Evolutionary conservation across 2,329 filamentous ascomycete genomes (phyloP).

Genomic region (Fusarium sp.): DNA sequence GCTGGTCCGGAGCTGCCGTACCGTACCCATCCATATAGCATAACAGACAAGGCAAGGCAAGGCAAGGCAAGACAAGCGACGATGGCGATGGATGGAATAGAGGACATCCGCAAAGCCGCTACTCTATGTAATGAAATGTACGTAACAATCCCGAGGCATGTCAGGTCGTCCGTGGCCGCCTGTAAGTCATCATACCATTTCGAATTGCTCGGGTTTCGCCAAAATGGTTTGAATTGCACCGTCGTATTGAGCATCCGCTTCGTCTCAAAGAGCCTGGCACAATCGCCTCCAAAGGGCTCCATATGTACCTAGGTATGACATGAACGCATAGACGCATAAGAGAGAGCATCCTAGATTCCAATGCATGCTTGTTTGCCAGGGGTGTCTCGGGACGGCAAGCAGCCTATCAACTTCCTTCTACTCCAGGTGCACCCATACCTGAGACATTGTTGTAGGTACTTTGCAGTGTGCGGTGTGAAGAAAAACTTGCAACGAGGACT

Average conservation of each 20-base stretch:
- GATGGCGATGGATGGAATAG: neutral
- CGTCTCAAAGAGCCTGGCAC: conserved; percentile 17
- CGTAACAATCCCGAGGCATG: conserved; percentile 14
- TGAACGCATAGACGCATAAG: conserved; percentile 36
- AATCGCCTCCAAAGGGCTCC: conserved; percentile 19
- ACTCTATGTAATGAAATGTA: neutral
- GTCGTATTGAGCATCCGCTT: conserved; percentile 36
- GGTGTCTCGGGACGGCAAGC: conserved; percentile 15
- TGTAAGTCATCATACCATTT: conserved; percentile 20
- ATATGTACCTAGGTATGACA: conserved; percentile 21
- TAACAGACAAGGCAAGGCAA: neutral
- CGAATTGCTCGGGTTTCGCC: conserved; percentile 35
- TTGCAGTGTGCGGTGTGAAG: conserved; percentile 27
- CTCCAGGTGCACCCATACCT: conserved; percentile 30
- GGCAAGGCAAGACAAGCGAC: conserved; percentile 8
- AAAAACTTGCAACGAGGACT: conserved; percentile 28
- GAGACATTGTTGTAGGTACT: conserved; percentile 34
- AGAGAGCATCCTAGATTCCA: conserved; percentile 24
- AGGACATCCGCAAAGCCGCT: neutral
- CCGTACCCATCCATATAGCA: conserved; percentile 8
- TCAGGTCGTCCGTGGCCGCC: conserved; percentile 16
- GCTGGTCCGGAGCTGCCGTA: conserved; percentile 37
- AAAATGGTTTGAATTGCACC: conserved; percentile 28
- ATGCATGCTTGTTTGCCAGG: conserved; percentile 31
- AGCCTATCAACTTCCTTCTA: conserved; percentile 23